These are phyloP conservation scores for Yarrowia osloensis DNA, from an alignment of 805 yeast species.

Conservation along the genomic window DNA sequence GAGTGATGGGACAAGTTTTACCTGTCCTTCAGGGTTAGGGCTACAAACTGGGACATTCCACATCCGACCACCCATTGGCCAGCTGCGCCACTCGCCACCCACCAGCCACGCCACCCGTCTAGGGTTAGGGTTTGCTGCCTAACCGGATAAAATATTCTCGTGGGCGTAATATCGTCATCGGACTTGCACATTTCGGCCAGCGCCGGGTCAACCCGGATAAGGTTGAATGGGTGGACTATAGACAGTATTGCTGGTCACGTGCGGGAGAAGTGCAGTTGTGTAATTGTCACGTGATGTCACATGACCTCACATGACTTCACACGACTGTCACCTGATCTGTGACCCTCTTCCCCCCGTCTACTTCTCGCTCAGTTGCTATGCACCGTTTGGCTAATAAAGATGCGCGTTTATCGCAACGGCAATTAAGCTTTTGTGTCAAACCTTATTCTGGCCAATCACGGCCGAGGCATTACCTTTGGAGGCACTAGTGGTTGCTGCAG, in stretches of 20 bases:
- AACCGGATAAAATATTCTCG: no score
- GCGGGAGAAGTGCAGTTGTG: no score
- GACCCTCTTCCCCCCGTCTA: no score
- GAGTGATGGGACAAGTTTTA: no score
- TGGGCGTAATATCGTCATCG: no score
- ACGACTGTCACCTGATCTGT: no score
- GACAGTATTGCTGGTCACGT: not conserved
- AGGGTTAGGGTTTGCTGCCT: not conserved
- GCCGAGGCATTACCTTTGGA: slow-evolving; percentile 13
- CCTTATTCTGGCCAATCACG: not conserved
- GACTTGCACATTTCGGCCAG: no score
- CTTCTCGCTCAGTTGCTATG: no score
- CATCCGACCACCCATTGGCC: no score
- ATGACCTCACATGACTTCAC: not conserved
- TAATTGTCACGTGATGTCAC: not conserved
- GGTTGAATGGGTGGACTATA: no score
- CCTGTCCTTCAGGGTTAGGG: slow-evolving; percentile 1
- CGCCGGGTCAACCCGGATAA: no score
- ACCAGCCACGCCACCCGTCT: not conserved
- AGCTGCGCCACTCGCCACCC: not conserved
- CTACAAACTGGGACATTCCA: no score
- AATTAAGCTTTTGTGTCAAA: not conserved
- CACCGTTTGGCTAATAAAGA: not conserved
- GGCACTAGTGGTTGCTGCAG: slow-evolving; percentile 7
- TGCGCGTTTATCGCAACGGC: slow-evolving; percentile 6